phyloP scores from a whole-genome alignment of 805 yeast species.

The Nakazawaea populi region DNA sequence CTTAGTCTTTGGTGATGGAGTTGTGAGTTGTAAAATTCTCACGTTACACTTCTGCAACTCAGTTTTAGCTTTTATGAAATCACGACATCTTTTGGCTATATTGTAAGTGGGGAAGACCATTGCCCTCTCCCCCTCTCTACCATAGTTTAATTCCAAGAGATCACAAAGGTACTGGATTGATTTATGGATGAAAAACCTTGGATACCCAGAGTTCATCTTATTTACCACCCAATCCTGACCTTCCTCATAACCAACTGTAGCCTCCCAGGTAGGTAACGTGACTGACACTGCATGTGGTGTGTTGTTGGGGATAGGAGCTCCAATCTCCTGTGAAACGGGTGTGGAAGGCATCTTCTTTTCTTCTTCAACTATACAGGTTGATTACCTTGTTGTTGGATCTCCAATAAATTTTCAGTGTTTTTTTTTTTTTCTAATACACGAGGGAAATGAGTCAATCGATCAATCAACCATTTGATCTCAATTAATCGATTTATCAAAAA shows the following conservation, averaged over 20 bases:
- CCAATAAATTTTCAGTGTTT: background rate
- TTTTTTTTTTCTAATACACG: background rate
- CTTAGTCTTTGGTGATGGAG: slow-evolving; percentile 57
- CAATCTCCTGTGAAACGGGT: slow-evolving; percentile 43
- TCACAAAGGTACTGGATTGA: slow-evolving; percentile 51
- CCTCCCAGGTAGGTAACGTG: slow-evolving; percentile 92
- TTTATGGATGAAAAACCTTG: slow-evolving; percentile 71
- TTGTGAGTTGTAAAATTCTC: slow-evolving; percentile 67
- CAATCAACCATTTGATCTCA: background rate
- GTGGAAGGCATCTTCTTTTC: slow-evolving; percentile 3
- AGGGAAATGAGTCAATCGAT: too few species aligned
- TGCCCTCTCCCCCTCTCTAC: slow-evolving; percentile 70
- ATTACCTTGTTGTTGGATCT: background rate
- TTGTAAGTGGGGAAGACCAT: slow-evolving; percentile 73
- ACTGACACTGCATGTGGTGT: slow-evolving; percentile 93
- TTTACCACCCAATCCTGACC: slow-evolving; percentile 76
- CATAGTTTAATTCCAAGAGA: slow-evolving; percentile 61
- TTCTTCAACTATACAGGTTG: background rate
- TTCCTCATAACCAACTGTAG: slow-evolving; percentile 88
- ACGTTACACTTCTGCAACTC: slow-evolving; percentile 31
- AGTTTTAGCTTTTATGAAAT: slow-evolving; percentile 51
- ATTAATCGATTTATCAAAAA: background rate
- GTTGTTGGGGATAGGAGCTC: slow-evolving; percentile 83
- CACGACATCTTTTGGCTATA: slow-evolving; percentile 82
- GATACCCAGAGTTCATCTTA: slow-evolving; percentile 84